Base-by-base conservation (phyloP, 176 grass and related monocot species). In the Avena sativa region DNA sequence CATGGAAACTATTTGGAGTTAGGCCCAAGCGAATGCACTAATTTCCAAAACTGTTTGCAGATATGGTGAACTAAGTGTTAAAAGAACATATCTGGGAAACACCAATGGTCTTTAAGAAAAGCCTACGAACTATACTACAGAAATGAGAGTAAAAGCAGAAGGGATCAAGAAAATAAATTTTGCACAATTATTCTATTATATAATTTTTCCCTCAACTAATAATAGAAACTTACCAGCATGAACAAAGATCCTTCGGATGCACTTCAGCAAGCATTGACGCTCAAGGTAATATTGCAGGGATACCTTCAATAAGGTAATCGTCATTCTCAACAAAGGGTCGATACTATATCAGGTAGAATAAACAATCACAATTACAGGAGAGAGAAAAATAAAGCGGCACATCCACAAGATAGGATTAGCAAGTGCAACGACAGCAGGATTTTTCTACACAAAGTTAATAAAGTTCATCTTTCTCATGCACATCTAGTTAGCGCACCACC, bases 191-290 rank as follows among this genome's bases (percentile, higher is more conserved):
- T 6, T 48, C 2, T 26, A 74, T 62, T 34, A 28, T 21, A 32
- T 74, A 19, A 5, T 2, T 53, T 12, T 70, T 81, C 46, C 11
- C 26, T 30, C 15, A 51, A 57, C 71, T 11, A 85, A 75, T 15
- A 60, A 26, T 81, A 58, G 46, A 88, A 79, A 62, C 92, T 92
- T 94, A 94, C 92, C 86, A 21, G 90, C 84, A 80, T 94, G 90
- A 83, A 94, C 88, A 72, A 98, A 93, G 64, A 94, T 94, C 78
- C 91, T 93, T 80, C 93, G 86, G 25, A 94, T 91, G 86, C 93
- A 98, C 83, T 98, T 95, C 81, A 98, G 89, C 87, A 98, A 92
- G 84, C 96, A 95, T 74, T 98, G 96, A 62, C 96, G 92, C 85
- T 98, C 96, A 76, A 95, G 86, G 79, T 95, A 98, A 88, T 98